Evolutionary conservation across 441 rosid genomes (phyloP), one percentile per base, ranked within the genome.

Genomic region (Gossypium armourianum): DNA sequence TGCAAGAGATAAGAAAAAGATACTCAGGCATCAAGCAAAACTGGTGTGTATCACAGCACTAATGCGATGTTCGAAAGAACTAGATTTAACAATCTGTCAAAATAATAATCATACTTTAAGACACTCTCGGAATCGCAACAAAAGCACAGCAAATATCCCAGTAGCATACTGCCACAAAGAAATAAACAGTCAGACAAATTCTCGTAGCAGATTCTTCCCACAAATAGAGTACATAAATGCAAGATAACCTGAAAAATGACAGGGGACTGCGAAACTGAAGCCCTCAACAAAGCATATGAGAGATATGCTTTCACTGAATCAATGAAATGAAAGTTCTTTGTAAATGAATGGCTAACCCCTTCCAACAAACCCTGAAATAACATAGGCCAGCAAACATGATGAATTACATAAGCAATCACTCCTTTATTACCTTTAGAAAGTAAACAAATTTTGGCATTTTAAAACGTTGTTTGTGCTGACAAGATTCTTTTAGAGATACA

Each of bases 231-330:
- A 6, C 40, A 2, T 19, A 62, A 70, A 73, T 57, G 16, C 50
- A 70, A 79, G 64, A 71, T 72, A 83, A 96, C 99, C 98, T 96
- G 97, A 87, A 93, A 93, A 80, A 96, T 90, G 80, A 79, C 84
- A 54, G 88, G 79, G 72, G 98, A 90, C 49, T 89, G 96, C 21
- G 97, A 88, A 79, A 96, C 97, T 45, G 99, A 90, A 76, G 99
- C 98, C 70, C 99, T 87, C 85, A 93, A 77, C 79, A 96, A 83
- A 79, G 98, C 98, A 85, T 96, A 96, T 16, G 99, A 96, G 71
- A 93, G 97, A 81, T 91, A 93, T 21, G 98, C 98, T 90, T 96
- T 96, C 73, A 96, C 94, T 47, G 99, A 96, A 83, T 96, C 98
- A 74, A 96, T 96, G 81, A 96, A 96, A 82, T 93, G 96, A 73